Evolutionary conservation across 2,329 filamentous ascomycete genomes (phyloP).

Genomic region (Periconia digitata): DNA sequence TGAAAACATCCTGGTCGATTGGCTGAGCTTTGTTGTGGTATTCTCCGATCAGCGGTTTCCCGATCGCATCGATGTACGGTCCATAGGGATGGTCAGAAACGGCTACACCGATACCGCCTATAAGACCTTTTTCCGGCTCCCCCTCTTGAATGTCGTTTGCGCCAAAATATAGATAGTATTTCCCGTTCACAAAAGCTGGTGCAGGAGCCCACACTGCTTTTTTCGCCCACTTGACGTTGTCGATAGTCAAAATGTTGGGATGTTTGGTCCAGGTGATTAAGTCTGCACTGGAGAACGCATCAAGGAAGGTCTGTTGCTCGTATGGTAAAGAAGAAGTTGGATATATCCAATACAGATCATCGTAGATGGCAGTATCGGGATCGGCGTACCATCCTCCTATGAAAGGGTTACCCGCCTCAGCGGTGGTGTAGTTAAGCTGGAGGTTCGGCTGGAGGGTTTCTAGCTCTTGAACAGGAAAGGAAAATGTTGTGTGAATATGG

Average conservation of each 20-base stretch:
- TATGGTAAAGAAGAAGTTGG: slow-evolving; percentile 5
- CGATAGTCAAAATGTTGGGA: slow-evolving; percentile 6
- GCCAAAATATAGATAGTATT: slow-evolving; percentile 9
- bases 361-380: slow-evolving; percentile 10
- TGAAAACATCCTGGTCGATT: slow-evolving; percentile 9
- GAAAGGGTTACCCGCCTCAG: slow-evolving; percentile 8
- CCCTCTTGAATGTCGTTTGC: slow-evolving; percentile 9
- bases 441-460: not conserved
- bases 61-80: slow-evolving; percentile 7
- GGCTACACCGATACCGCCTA: slow-evolving; percentile 9
- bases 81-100: slow-evolving; percentile 2
- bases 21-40: slow-evolving; percentile 6
- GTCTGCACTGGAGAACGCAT: slow-evolving; percentile 7
- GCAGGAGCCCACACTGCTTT: slow-evolving; percentile 10
- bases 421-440: slow-evolving; percentile 4
- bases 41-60: slow-evolving; percentile 8
- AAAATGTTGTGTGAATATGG: not conserved
- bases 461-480: not conserved
- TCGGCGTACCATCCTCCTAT: slow-evolving; percentile 8
- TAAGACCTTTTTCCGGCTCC: slow-evolving; percentile 2
- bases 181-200: slow-evolving; percentile 6
- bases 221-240: slow-evolving; percentile 6
- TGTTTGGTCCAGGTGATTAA: slow-evolving; percentile 8
- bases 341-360: slow-evolving; percentile 6
- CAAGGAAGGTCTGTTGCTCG: slow-evolving; percentile 7